phyloP scores from a whole-genome alignment of 257 asterid genomes.

The Solanum corneliomulleri region DNA sequence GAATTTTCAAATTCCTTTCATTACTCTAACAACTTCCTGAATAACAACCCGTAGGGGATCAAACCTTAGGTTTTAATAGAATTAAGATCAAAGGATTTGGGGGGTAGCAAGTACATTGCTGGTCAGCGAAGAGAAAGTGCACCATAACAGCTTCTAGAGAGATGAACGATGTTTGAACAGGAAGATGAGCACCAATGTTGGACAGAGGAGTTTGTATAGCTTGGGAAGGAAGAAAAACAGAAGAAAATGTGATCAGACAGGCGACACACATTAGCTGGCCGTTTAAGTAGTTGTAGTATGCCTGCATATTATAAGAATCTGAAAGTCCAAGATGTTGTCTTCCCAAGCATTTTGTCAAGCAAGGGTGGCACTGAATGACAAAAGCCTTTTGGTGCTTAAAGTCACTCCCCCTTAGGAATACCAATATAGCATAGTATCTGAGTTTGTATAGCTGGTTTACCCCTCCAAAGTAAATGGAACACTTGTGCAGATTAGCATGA shows the following conservation, averaged over 20 bases:
- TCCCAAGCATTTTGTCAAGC: too few species aligned
- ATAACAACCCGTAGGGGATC: background rate
- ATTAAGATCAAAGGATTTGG: background rate
- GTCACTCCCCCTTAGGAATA: too few species aligned
- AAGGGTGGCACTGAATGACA: too few species aligned
- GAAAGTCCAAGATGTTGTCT: too few species aligned
- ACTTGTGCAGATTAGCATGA: background rate
- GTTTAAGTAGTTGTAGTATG: too few species aligned
- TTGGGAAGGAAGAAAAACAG: background rate
- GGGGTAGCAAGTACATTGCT: background rate
- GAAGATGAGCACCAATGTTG: background rate
- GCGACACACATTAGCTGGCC: background rate
- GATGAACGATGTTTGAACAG: background rate
- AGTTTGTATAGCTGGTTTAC: background rate
- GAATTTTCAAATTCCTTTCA: background rate
- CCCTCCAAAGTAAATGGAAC: background rate
- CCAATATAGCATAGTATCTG: background rate
- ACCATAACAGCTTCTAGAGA: background rate
- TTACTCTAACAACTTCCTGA: background rate
- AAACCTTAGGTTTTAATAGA: background rate
- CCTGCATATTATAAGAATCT: too few species aligned
- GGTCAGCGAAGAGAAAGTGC: background rate
- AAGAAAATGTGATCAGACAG: background rate
- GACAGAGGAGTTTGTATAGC: background rate
- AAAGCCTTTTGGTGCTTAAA: too few species aligned